Evolutionary conservation across 306 rosid genomes (phyloP).

Genomic region (Quercus wislizeni): DNA sequence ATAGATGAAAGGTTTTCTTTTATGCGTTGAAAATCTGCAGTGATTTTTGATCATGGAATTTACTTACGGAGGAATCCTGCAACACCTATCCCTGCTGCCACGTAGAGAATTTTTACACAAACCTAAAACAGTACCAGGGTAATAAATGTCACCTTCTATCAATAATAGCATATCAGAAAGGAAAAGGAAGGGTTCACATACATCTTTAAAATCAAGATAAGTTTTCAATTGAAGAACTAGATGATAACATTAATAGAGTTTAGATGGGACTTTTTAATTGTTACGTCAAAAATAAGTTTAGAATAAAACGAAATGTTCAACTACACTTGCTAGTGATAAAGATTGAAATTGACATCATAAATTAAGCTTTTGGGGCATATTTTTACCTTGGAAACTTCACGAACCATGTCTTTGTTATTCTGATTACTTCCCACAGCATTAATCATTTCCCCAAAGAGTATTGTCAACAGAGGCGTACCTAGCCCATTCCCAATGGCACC

Average conservation of each 20-base stretch:
- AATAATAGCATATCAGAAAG: background rate
- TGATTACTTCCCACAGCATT: conserved; percentile 47
- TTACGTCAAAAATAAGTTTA: background rate
- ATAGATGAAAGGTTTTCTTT: no score
- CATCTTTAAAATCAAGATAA: background rate
- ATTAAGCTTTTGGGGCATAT: background rate
- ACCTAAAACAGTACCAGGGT: background rate
- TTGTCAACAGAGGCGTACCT: conserved; percentile 41
- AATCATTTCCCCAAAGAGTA: conserved; percentile 45
- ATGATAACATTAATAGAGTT: background rate
- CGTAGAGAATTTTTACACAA: conserved; percentile 1
- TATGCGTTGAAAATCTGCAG: background rate
- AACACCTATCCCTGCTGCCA: background rate
- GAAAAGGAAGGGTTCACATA: background rate
- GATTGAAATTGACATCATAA: background rate
- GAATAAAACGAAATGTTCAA: background rate
- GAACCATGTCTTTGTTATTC: conserved; percentile 14
- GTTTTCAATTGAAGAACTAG: background rate
- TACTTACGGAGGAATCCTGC: conserved; percentile 20
- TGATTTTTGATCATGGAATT: background rate
- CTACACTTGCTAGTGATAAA: background rate
- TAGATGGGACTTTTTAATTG: background rate
- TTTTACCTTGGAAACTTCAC: conserved; percentile 55
- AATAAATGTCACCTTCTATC: no score
- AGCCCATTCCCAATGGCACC: conserved; percentile 60